Percentiles rank a stretch among this genome's conserved stretches.
Conservation (phyloP, 257 asterid genomes). For the Solanum chilense region DNA sequence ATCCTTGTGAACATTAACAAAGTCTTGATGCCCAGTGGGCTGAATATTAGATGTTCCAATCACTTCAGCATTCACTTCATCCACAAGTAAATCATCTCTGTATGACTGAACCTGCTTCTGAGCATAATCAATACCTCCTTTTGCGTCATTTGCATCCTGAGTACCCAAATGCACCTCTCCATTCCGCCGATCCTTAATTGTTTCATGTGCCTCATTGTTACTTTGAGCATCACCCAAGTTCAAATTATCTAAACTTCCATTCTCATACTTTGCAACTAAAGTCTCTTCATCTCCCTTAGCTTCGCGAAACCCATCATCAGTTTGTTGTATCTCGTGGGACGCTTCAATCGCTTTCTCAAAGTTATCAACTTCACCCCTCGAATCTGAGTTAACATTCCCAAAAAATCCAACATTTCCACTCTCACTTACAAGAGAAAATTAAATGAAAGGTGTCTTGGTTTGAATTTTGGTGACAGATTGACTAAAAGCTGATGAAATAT, state of each 20-base stretch:
- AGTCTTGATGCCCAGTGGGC: conserved; percentile 9
- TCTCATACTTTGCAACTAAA: conserved; percentile 11
- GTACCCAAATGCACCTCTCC: conserved; percentile 10
- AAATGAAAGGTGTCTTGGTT: too few species aligned
- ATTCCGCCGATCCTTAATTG: conserved; percentile 13
- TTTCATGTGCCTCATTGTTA: conserved; percentile 3
- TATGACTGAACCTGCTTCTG: conserved; percentile 13
- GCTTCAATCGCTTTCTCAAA: too few species aligned
- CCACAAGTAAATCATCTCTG: conserved; percentile 7
- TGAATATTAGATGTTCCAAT: conserved; percentile 1
- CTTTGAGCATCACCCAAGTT: neutral
- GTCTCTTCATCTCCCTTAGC: too few species aligned
- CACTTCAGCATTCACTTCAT: conserved; percentile 5
- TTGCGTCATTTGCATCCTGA: conserved; percentile 21
- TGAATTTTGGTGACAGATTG: too few species aligned
- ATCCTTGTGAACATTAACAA: conserved; percentile 6
- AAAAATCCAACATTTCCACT: too few species aligned
- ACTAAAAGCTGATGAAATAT: too few species aligned
- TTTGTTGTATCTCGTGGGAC: too few species aligned
- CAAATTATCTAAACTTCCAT: conserved; percentile 18
- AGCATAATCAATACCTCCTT: conserved; percentile 9
- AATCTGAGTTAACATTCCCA: too few species aligned
- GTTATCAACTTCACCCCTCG: too few species aligned
- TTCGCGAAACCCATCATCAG: too few species aligned
- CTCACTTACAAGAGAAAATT: too few species aligned